phyloP scores from a whole-genome alignment of 2,329 filamentous ascomycete genomes.

The Albophoma yamanashiensis region DNA sequence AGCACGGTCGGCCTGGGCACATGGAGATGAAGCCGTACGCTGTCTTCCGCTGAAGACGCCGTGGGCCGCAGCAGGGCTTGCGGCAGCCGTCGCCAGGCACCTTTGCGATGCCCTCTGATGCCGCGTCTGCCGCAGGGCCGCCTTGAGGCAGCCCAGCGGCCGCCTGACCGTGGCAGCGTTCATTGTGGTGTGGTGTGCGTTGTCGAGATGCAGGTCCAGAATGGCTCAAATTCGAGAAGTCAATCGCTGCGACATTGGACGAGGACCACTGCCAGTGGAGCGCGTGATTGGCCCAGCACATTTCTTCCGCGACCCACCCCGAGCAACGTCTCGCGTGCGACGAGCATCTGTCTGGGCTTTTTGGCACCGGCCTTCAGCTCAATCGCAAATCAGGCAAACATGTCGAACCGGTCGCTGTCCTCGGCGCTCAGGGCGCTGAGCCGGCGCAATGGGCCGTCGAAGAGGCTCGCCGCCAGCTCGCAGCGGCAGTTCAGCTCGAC shows the following conservation, averaged over 20 bases:
- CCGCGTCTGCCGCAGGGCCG: slow-evolving; percentile 47
- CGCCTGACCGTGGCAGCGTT: slow-evolving; percentile 54
- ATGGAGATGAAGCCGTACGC: slow-evolving; percentile 16
- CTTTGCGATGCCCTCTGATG: slow-evolving; percentile 34
- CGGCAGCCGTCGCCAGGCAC: slow-evolving; percentile 33
- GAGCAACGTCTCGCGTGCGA: not conserved
- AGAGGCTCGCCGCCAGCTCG: not conserved
- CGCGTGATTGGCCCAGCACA: slow-evolving; percentile 25
- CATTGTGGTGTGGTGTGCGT: slow-evolving; percentile 25
- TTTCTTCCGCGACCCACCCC: slow-evolving; percentile 18
- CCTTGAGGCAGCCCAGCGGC: slow-evolving; percentile 62
- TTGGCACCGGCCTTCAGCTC: not conserved
- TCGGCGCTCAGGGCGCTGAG: slow-evolving; percentile 14
- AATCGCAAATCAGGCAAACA: slow-evolving; percentile 2
- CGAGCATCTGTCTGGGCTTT: slow-evolving; percentile 6
- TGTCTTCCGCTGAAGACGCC: slow-evolving; percentile 20
- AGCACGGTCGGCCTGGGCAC: not conserved
- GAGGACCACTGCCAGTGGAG: slow-evolving; percentile 8
- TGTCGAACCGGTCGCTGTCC: slow-evolving; percentile 12
- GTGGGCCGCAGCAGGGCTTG: slow-evolving; percentile 10
- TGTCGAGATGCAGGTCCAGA: not conserved
- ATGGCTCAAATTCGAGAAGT: not conserved
- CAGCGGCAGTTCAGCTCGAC: slow-evolving; percentile 19
- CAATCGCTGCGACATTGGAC: no score
- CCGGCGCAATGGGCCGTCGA: slow-evolving; percentile 1